Evolutionary conservation across 208 protist genomes (phyloP).

Genomic region (Crithidia expoeki): DNA sequence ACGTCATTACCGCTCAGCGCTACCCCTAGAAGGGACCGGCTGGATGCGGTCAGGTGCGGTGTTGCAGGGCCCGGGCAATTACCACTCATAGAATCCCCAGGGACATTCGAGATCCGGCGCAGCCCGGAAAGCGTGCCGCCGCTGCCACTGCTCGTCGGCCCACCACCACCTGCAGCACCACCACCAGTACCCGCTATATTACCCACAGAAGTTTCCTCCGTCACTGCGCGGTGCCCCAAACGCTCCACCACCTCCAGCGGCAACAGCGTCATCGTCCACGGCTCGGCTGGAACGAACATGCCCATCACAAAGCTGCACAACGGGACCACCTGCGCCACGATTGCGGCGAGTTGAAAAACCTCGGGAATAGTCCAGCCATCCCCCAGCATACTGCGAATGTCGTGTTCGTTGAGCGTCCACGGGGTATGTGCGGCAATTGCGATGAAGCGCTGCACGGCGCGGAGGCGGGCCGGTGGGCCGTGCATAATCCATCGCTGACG

Average conservation of each 20-base stretch:
- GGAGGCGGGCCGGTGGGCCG: conserved; percentile 64
- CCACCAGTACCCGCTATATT: not conserved
- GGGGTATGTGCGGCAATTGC: conserved; percentile 78
- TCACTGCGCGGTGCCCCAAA: conserved; percentile 38
- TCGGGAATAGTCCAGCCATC: conserved; percentile 78
- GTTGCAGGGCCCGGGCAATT: conserved; percentile 17
- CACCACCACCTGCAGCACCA: conserved; percentile 4
- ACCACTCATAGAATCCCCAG: conserved; percentile 2
- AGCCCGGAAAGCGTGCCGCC: conserved; percentile 7
- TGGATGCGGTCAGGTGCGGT: not conserved
- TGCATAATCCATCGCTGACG: conserved; percentile 59
- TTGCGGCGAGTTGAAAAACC: conserved; percentile 72
- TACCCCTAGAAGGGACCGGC: conserved; percentile 7
- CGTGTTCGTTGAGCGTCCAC: conserved; percentile 59
- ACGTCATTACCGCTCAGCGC: conserved; percentile 6
- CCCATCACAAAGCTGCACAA: conserved; percentile 81
- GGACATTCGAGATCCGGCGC: conserved; percentile 1
- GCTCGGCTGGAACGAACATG: conserved; percentile 73
- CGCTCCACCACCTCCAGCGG: conserved; percentile 38
- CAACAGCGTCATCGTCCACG: conserved; percentile 66
- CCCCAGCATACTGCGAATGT: conserved; percentile 51
- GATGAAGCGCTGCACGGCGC: conserved; percentile 69
- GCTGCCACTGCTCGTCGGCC: conserved; percentile 17
- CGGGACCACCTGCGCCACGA: conserved; percentile 74
- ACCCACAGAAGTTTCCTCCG: conserved; percentile 9